Conservation (phyloP, 129 eudicot species). For the Arctium minus region DNA sequence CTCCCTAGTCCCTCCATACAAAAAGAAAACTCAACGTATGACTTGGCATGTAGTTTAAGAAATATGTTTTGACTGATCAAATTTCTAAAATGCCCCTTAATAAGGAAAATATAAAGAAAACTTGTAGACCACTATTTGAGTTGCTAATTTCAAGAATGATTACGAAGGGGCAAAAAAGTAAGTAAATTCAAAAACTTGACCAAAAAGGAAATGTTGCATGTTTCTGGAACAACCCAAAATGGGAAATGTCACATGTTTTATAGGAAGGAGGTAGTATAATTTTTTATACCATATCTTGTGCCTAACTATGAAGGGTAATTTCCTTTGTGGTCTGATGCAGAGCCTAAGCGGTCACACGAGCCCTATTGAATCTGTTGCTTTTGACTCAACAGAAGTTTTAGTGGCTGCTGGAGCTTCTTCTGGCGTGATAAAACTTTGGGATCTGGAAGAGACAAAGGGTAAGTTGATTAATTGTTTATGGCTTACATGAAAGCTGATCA, state of each 20-base stretch:
- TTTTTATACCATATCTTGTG: conserved; percentile 5
- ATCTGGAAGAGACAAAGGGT: conserved; percentile 87
- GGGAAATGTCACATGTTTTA: not conserved
- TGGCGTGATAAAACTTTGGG: conserved; percentile 88
- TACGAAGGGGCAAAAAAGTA: not conserved
- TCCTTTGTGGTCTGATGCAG: conserved; percentile 39
- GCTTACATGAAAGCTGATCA: not conserved
- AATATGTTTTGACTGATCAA: not conserved
- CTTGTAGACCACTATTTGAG: not conserved
- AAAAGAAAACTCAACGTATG: not conserved
- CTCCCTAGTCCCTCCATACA: not conserved
- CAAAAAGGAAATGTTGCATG: not conserved
- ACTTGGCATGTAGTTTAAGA: not conserved
- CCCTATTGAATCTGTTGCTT: conserved; percentile 94
- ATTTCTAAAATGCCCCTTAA: not conserved
- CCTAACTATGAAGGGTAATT: not conserved
- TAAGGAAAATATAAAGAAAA: not conserved
- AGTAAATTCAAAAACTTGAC: not conserved
- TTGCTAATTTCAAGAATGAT: not conserved
- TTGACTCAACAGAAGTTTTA: conserved; percentile 71
- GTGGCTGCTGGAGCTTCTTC: conserved; percentile 97
- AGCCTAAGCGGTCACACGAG: conserved; percentile 88
- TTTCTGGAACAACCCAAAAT: not conserved
- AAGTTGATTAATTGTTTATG: conserved; percentile 20
- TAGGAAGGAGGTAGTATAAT: not conserved